Base-by-base conservation (phyloP, 2,329 filamentous ascomycete genomes). In the Aspergillus fumigatiaffinis region DNA sequence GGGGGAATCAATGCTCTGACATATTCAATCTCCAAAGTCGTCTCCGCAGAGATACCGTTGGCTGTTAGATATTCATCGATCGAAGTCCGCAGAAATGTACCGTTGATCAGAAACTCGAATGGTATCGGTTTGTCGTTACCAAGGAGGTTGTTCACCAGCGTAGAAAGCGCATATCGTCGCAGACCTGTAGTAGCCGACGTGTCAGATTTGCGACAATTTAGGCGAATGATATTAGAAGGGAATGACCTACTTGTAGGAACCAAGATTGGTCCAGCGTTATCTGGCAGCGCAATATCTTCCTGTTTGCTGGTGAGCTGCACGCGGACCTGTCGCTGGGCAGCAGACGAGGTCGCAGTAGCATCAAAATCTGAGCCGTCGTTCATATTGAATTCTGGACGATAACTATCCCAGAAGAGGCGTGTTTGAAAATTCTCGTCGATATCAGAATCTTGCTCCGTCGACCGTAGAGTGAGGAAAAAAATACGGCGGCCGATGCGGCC, bases 51-150 rank as follows among this genome's bases (percentile, higher is more conserved):
- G 60, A 97, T 87, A 51, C 93, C 93, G 69, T 94, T 90, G 60
- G 87, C 81, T 17, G 87, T 87, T 59, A 99, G 85, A 76, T 96
- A 96, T 69, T 97, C 90, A 72, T 96, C 91, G 64, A 99, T 85
- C 20, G 90, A 91, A 26, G 92, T 90, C 60, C 90, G 88, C 52
- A 99, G 84, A 75, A 96, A 97, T 69, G 89, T 87, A 73, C 94
- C 94, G 75, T 97, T 94, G 77, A 96, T 88, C 66, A 99, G 84
- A 79, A 99, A 97, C 76, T 99, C 94, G 76, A 99, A 76, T 14
- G 79, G 79, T 41, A 80, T 69, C 17, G 77, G 74, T 66, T 81
- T 82, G 53, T 81, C 79, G 57, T 77, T 81, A 38, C 80, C 76
- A 29, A 87, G 75, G 10, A 87, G 77, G 60, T 81, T 81, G 69